Evolutionary conservation across 805 yeast genomes (phyloP), one percentile per base, ranked within the genome.

Genomic region (Lipomyces oligophaga): DNA sequence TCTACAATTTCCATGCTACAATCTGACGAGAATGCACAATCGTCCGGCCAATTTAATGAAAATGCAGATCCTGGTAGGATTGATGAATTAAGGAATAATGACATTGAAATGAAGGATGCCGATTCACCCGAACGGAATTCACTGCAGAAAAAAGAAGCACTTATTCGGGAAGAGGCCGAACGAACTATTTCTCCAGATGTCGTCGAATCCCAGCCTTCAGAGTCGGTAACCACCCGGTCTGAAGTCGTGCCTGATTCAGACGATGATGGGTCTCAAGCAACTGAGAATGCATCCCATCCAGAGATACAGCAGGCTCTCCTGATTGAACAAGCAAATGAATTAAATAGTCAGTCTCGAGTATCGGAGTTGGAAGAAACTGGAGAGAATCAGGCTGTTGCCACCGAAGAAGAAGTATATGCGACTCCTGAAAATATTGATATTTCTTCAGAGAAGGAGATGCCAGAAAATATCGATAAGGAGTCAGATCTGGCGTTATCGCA

Each of bases 1-100:
- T 46, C 50, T 24, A 46, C 50, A 27, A 37, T 41, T 2, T 41
- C 45, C 6, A 40, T 45, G 49, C 24, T 20, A 16, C 25, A 24
- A n/a, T 10, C 30, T 13, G 30, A 26, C 13, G 30, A 26, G 30
- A 8, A 26, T 8, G 13, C 30, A 13, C 30, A 26, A 13, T 26
- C 30, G 11, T 26, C 30, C 11, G 30, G 30, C 13, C 8, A 8
- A 8, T 8, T 13, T 10, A 8, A 10, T 8, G 30, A 26, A 13
- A 8, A 26, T 8, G 30, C 8, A 13, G 30, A 26, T 26, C 11
- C 30, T 13, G 13, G 8, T 8, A 13, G 13, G 8, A 13, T 26
- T 26, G 30, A 26, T 26, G 11, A 26, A 13, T 10, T 13, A 13
- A 26, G 8, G 30, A 26, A 8, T 26, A 26, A 26, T 10, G 44